Base-by-base conservation (phyloP, 305 asterid genomes). In the Withania somnifera region DNA sequence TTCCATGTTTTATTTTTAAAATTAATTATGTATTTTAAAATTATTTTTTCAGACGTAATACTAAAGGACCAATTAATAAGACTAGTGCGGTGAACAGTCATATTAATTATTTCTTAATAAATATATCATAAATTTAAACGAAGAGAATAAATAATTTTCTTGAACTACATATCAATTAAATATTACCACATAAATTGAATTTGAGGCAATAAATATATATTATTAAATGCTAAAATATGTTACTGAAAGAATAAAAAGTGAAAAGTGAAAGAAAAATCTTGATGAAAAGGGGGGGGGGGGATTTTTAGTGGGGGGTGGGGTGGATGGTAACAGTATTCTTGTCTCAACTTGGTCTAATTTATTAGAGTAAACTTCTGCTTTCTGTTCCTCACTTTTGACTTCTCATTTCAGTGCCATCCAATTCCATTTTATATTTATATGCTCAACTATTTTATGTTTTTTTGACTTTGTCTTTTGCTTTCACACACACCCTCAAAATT, bases 381-480 rank as follows among this genome's bases (percentile, higher is more conserved):
- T 71, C 57, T 71, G 78, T 71, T 71, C 38, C 38, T 22, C 22
- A 71, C 78, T 71, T 71, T 71, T 71, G 78, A 71, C 78, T 71
- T 71, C 22, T 42, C 11, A 40, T 14, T 22, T 69, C 45, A 7
- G 38, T 24, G 78, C 78, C 38, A 40, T n/a, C n/a, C n/a, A n/a
- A n/a, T n/a, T 69, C 7, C 78, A 7, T 42, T 45, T 14, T 32
- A 40, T 40, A 71, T 47, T 71, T 45, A 42, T 45, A 42, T 45
- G 11, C n/a, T 71, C 24, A 42, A 7, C 13, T n/a, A n/a, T n/a
- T n/a, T n/a, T n/a, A n/a, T n/a, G 7, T 11, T 63, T 71, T 42
- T 45, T 45, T 71, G 38, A 45, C 57, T 22, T 71, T 24, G 0
- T 42, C 57, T n/a, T 61, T 47, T 45, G 38, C 78, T 71, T 71